phyloP scores from a whole-genome alignment of 805 yeast species.

The Kluyveromyces wickerhamii region DNA sequence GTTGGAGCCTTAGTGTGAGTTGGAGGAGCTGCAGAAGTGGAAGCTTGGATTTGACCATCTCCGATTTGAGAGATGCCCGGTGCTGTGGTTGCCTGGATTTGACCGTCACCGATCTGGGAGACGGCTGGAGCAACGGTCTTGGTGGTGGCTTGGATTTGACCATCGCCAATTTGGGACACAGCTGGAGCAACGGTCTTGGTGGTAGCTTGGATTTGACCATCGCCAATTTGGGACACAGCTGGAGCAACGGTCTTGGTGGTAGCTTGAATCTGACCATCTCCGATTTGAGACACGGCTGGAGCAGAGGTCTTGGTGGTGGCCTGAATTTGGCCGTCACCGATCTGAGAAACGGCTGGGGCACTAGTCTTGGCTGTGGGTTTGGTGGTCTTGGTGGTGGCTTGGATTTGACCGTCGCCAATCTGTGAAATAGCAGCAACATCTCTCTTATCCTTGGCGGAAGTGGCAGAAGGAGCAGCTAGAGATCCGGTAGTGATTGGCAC shows the following conservation, averaged over 20 bases:
- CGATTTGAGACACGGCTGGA: slow-evolving; percentile 24
- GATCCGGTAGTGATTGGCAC: slow-evolving; percentile 30
- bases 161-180: slow-evolving; percentile 36
- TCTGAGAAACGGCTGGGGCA: slow-evolving; percentile 29
- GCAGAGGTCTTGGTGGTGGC: slow-evolving; percentile 23
- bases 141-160: slow-evolving; percentile 35
- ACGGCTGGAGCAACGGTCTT: slow-evolving; percentile 16
- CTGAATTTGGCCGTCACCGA: slow-evolving; percentile 39
- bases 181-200: slow-evolving; percentile 27
- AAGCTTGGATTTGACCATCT: slow-evolving; percentile 16
- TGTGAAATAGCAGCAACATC: slow-evolving; percentile 40
- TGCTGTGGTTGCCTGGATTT: slow-evolving; percentile 24
- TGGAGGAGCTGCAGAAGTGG: slow-evolving; percentile 7
- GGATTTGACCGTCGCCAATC: slow-evolving; percentile 38
- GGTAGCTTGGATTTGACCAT: slow-evolving; percentile 33
- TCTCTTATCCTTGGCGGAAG: slow-evolving; percentile 22
- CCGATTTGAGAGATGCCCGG: slow-evolving; percentile 18
- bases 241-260: slow-evolving; percentile 12
- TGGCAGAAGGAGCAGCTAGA: slow-evolving; percentile 21
- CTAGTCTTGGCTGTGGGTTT: slow-evolving; percentile 24
- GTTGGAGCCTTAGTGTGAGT: slow-evolving; percentile 9
- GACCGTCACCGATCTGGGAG: slow-evolving; percentile 34
- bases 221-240: slow-evolving; percentile 28
- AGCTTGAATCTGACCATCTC: slow-evolving; percentile 33
- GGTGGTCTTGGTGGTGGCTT: slow-evolving; percentile 22